Conservation (phyloP, 148 eudicot genomes). For the Rhododendron williamsianum region DNA sequence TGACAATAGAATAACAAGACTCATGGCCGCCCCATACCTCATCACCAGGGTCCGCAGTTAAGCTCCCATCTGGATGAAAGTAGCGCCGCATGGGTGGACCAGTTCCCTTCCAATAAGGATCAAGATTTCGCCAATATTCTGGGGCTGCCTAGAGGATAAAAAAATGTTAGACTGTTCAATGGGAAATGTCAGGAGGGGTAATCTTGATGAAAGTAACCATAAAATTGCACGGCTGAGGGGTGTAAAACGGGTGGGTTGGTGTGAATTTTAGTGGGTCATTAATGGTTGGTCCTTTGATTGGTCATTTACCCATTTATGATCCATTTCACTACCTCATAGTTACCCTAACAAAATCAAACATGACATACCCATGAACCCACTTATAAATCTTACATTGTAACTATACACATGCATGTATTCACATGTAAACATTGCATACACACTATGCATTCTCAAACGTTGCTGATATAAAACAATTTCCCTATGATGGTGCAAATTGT, state of each 20-base stretch:
- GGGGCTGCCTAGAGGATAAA: conserved; percentile 61
- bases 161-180: background rate
- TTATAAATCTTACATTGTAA: background rate
- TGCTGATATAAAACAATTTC: background rate
- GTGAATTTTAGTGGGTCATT: background rate
- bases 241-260: background rate
- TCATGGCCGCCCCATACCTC: conserved; percentile 92
- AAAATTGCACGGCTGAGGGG: background rate
- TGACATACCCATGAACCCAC: background rate
- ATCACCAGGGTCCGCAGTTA: conserved; percentile 69
- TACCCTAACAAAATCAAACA: background rate
- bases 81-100: conserved; percentile 62
- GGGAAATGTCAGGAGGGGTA: background rate
- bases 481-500: background rate
- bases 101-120: conserved; percentile 62
- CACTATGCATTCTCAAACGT: background rate
- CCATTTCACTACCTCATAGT: background rate
- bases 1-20: conserved; percentile 57
- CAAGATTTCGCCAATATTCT: conserved; percentile 68
- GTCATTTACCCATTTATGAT: background rate
- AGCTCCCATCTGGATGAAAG: conserved; percentile 80
- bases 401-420: background rate
- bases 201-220: background rate
- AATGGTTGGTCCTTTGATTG: background rate
- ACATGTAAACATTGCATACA: background rate